phyloP scores from a whole-genome alignment of 1,284 basidiomycete species.

The Ustilago nuda region DNA sequence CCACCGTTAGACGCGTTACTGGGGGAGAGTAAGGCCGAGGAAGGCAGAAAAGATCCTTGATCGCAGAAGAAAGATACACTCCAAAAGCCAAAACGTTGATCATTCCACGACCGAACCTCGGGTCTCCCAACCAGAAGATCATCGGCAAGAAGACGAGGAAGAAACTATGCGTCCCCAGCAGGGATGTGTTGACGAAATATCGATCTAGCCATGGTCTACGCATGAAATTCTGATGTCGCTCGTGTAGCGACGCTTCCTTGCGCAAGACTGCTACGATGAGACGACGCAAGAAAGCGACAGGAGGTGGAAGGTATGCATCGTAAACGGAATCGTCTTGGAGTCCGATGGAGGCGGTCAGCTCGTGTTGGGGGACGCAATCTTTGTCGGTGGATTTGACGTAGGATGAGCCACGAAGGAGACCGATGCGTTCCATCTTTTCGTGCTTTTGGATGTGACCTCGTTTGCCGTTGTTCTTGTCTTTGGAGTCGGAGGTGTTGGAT shows the following conservation, averaged over 20 bases:
- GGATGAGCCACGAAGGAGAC: slow-evolving; percentile 48
- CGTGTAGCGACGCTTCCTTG: slow-evolving; percentile 47
- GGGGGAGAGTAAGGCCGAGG: slow-evolving; percentile 92
- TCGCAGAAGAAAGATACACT: slow-evolving; percentile 83
- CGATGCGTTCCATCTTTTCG: slow-evolving; percentile 48
- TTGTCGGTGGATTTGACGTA: slow-evolving; percentile 37
- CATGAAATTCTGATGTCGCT: slow-evolving; percentile 47
- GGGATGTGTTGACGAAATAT: slow-evolving; percentile 90
- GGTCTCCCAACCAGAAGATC: slow-evolving; percentile 86
- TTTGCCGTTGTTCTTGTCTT: slow-evolving; percentile 14
- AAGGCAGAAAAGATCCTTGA: slow-evolving; percentile 90
- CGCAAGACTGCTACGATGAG: slow-evolving; percentile 41
- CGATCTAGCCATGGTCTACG: slow-evolving; percentile 77
- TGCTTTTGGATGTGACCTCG: slow-evolving; percentile 43
- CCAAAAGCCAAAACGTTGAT: slow-evolving; percentile 80
- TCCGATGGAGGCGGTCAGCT: slow-evolving; percentile 56
- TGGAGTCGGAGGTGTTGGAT: neutral
- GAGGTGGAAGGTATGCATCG: slow-evolving; percentile 52
- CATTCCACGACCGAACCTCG: slow-evolving; percentile 74
- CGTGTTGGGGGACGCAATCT: slow-evolving; percentile 29
- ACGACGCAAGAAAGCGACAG: slow-evolving; percentile 48
- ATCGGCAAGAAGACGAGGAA: slow-evolving; percentile 90
- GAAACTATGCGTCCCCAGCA: slow-evolving; percentile 86
- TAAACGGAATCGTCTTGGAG: slow-evolving; percentile 54
- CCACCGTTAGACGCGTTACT: slow-evolving; percentile 78